phyloP scores from a whole-genome alignment of 805 yeast genomes.

The Lachancea dasiensis region DNA sequence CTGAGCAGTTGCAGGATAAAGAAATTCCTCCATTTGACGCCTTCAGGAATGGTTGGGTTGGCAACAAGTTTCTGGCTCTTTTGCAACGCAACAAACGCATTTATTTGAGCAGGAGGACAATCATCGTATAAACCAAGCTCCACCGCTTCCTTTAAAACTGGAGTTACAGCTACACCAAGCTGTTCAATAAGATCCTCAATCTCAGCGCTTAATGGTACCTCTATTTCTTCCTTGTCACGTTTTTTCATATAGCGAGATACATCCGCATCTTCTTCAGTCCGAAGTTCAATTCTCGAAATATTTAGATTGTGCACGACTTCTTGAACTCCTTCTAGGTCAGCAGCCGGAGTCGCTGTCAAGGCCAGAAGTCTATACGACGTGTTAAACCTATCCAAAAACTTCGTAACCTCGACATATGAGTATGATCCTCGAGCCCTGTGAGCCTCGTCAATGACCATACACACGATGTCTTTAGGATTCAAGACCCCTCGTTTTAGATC shows the following conservation, averaged over 20 bases:
- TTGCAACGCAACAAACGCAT: slow-evolving; percentile 66
- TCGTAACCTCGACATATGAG: slow-evolving; percentile 80
- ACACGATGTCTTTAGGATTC: slow-evolving; percentile 67
- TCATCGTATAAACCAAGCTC: slow-evolving; percentile 57
- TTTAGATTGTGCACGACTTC: slow-evolving; percentile 66
- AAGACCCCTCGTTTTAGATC: slow-evolving; percentile 72
- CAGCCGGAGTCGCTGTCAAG: slow-evolving; percentile 93
- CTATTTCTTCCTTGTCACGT: slow-evolving; percentile 54
- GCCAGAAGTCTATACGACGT: slow-evolving; percentile 73
- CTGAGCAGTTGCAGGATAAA: slow-evolving; percentile 57
- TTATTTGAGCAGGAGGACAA: slow-evolving; percentile 60
- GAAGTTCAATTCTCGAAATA: slow-evolving; percentile 73
- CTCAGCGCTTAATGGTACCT: slow-evolving; percentile 48
- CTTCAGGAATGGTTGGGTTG: slow-evolving; percentile 55
- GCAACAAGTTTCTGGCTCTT: slow-evolving; percentile 52
- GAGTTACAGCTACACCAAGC: slow-evolving; percentile 59
- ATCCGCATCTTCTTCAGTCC: slow-evolving; percentile 82
- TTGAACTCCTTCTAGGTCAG: slow-evolving; percentile 83
- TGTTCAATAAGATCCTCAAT: slow-evolving; percentile 50
- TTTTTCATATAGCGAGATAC: slow-evolving; percentile 70
- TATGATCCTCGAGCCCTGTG: slow-evolving; percentile 90
- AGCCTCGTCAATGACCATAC: slow-evolving; percentile 90
- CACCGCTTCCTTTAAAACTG: slow-evolving; percentile 58
- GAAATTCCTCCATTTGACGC: slow-evolving; percentile 66
- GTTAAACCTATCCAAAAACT: slow-evolving; percentile 54